Conservation (phyloP, 306 rosid species). For the Ormosia semicastrata region DNA sequence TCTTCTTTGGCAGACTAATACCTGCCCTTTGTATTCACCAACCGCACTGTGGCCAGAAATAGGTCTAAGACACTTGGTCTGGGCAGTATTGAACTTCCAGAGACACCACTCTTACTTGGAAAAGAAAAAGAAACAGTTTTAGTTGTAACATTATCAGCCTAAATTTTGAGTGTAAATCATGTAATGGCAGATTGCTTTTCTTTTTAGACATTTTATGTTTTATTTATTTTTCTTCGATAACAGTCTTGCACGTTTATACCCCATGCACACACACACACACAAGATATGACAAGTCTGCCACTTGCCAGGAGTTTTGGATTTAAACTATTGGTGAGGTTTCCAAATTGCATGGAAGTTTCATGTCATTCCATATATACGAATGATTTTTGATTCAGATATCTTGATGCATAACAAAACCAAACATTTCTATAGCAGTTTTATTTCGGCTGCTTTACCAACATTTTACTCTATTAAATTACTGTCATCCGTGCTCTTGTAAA, state of each 20-base stretch:
- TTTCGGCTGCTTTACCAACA: no score
- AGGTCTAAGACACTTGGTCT: conserved; percentile 63
- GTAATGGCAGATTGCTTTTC: neutral
- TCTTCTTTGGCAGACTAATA: conserved; percentile 76
- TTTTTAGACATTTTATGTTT: neutral
- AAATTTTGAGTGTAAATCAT: neutral
- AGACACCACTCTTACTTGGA: conserved; percentile 54
- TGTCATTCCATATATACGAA: neutral
- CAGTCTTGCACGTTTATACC: neutral
- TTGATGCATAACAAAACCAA: neutral
- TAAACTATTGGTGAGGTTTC: neutral
- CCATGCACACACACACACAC: no score
- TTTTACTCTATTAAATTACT: no score
- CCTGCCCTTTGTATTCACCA: conserved; percentile 67
- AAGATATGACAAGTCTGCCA: neutral
- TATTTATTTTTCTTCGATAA: neutral
- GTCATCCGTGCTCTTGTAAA: no score
- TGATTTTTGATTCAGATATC: neutral
- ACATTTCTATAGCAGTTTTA: neutral
- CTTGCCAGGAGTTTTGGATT: neutral
- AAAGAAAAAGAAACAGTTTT: conserved; percentile 53
- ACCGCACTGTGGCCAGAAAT: conserved; percentile 79
- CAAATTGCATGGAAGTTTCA: neutral
- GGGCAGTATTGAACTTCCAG: conserved; percentile 70
- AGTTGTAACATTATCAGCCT: neutral